phyloP scores from a whole-genome alignment of 805 yeast genomes.

The Candida glaebosa region DNA sequence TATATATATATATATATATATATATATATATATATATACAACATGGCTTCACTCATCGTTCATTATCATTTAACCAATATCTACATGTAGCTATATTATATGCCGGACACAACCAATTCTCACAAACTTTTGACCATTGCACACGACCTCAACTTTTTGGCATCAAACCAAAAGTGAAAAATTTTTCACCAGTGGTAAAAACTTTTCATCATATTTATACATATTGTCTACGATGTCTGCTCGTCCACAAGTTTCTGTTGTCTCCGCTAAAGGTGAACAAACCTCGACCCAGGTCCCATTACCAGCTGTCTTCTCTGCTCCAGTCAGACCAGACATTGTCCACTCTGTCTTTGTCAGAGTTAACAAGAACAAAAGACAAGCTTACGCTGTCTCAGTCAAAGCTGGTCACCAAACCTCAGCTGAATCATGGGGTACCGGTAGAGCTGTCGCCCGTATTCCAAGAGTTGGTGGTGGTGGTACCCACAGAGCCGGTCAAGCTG shows the following conservation, averaged over 20 bases:
- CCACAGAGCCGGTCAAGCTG: conserved; percentile 99
- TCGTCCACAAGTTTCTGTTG: conserved; percentile 97
- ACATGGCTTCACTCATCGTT: too few relatives aligned
- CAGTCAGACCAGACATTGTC: conserved; percentile 99
- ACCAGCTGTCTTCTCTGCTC: conserved; percentile 99
- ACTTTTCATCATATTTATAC: conserved; percentile 17
- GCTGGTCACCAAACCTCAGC: conserved; percentile 99
- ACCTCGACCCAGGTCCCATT: conserved; percentile 81
- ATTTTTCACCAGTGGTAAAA: conserved; percentile 10
- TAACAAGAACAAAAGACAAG: conserved; percentile 99
- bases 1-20: too few relatives aligned
- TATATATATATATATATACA: too few relatives aligned
- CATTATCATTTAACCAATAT: too few relatives aligned
- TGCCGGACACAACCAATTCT: neutral
- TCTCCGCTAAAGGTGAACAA: conserved; percentile 83
- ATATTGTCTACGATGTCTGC: conserved; percentile 41
- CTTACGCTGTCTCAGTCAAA: conserved; percentile 98
- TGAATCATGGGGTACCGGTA: conserved; percentile 99
- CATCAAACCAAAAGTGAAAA: conserved; percentile 8
- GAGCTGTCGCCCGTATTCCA: conserved; percentile 99
- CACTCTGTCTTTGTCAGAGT: conserved; percentile 98
- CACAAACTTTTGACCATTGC: neutral
- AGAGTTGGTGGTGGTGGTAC: conserved; percentile 99
- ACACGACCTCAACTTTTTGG: neutral
- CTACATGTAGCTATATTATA: too few relatives aligned